Evolutionary conservation across 23 red algal species (phyloP), one percentile per base, ranked within the genome.

Genomic region (Agarophyton chilense): DNA sequence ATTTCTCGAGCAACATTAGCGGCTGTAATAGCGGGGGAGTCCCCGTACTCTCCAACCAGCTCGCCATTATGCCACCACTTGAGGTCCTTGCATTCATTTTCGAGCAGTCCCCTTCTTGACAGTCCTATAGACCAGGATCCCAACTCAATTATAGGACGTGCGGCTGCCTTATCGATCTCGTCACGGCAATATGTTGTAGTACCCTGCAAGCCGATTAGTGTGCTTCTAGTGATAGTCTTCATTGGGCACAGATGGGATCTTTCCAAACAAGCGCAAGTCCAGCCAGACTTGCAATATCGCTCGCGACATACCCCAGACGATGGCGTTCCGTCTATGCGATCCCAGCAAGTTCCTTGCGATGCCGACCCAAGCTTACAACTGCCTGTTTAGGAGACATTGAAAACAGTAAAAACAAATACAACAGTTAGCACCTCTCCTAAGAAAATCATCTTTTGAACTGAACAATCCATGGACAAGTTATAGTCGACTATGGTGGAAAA

Each of bases 251-350:
- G 65, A 67, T 89, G 84, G 10, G 84, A 77, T 79, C 84, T 68
- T 39, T 71, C 84, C 47, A 44, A 53, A 65, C 84, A 89, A 0
- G 72, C 84, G 57, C 84, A 89, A 43, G 84, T 89, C 84, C 84
- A 89, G 18, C 84, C 84, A 10, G 84, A 66, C 32, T 47, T 63
- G 43, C 84, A 89, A 29, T 62, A 89, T 49, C 84, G 25, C 75
- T 55, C 54, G 18, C 36, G 54, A 55, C 84, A 89, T 39, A 44
- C 22, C 16, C 84, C 84, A 14, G 36, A 44, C 14, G 82, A 49
- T 72, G 61, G 43, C 3, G 68, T 74, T 31, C 68, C 68, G 26
- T 49, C 68, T 39, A 74, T 74, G 24, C 68, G 38, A 49, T 74
- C 68, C 43, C 38, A 49, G 43, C 68, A 74, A 74, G 24, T 43